Conservation (phyloP, 2,329 filamentous ascomycete genomes). For the Capronia epimyces region DNA sequence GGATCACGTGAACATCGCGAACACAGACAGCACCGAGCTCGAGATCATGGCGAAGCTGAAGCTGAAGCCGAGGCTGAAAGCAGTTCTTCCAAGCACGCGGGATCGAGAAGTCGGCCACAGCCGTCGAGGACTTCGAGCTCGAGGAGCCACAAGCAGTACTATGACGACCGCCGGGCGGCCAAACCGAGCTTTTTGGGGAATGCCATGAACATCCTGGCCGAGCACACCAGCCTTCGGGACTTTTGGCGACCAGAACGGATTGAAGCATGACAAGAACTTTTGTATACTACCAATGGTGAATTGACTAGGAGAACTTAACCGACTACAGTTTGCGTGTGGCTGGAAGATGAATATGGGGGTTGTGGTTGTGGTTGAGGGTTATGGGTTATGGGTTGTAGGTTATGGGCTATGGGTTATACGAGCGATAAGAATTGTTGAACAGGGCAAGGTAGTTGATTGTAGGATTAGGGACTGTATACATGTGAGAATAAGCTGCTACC, state of each 20-base stretch:
- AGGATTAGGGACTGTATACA: too few relatives aligned
- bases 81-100: slow-evolving; percentile 5
- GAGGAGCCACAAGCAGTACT: slow-evolving; percentile 7
- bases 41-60: background rate
- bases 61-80: slow-evolving; percentile 3
- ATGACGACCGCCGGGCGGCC: slow-evolving; percentile 5
- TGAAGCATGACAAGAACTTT: slow-evolving; percentile 19
- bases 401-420: too few relatives aligned
- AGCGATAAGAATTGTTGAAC: too few relatives aligned
- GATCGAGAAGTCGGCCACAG: slow-evolving; percentile 5
- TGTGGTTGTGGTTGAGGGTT: too few relatives aligned
- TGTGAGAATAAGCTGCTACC: too few relatives aligned
- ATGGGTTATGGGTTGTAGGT: too few relatives aligned
- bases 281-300: too few relatives aligned
- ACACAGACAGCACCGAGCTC: slow-evolving; percentile 7
- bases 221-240: slow-evolving; percentile 12
- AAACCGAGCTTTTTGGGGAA: slow-evolving; percentile 14
- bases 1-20: slow-evolving; percentile 11
- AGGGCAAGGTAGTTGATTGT: too few relatives aligned
- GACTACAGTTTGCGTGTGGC: too few relatives aligned
- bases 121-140: slow-evolving; percentile 13
- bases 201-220: slow-evolving; percentile 12
- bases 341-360: too few relatives aligned
- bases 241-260: slow-evolving; percentile 15
- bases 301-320: too few relatives aligned